Base-by-base conservation (phyloP, 2,329 filamentous ascomycete genomes). In the Colletotrichum chlorophyti region DNA sequence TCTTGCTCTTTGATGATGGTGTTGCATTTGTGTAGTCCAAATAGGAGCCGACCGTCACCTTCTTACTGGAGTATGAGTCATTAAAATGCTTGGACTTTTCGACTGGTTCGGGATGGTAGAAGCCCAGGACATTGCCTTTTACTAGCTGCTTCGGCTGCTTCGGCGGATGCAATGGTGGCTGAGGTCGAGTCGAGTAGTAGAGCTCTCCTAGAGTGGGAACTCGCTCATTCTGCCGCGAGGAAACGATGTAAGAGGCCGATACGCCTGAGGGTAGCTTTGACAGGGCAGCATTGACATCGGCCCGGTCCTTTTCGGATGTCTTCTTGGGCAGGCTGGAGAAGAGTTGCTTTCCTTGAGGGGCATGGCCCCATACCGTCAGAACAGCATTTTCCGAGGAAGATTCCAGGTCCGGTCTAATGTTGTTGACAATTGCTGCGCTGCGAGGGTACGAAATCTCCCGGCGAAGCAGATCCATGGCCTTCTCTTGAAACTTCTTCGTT, bases 261-360 rank as follows among this genome's bases (percentile, higher is more conserved):
- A 97, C 84, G 32, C 92, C 91, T 57, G 86, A 88, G 0, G 93
- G 93, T 23, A 97, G 76, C 17, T 45, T 48, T 7, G 47, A 26
- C 2, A 41, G 31, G 6, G 47, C 31, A 10, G 24, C 26, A 17
- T 41, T 52, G 48, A 26, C 34, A 19, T n/a, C 21, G 12, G 46
- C 52, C 10, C 14, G 21, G 17, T 79, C 83, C 32, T 82, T 79
- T 67, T 91, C 89, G 48, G 84, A 81, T 9, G 92, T 74, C 10
- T 82, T 76, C 43, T 72, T 74, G 8, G 75, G 91, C 46, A 97
- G 78, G 72, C 93, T 96, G 4, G 94, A 96, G 71, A 95, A 97
- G 4, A 97, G 79, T 60, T 94, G 90, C 65, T 87, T 89, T 31
- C 90, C 83, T 41, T 87, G 86, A 2, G 88, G 86, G 35, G 90